These are phyloP conservation scores for Streptanthus diversifolius DNA, from an alignment of 345 rosid genomes.

Conservation along the genomic window DNA sequence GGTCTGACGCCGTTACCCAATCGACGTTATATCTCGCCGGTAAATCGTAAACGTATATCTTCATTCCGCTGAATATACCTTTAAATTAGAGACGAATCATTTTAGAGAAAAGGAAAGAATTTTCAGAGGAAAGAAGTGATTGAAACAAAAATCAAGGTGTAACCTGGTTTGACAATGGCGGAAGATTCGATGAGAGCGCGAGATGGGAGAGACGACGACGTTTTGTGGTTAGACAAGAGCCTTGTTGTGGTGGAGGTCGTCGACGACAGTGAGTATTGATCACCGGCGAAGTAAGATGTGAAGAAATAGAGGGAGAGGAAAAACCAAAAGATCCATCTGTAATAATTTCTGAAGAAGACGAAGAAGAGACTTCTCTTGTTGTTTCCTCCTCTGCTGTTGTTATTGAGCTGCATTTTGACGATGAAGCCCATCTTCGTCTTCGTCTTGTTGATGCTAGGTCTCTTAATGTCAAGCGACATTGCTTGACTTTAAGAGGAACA, in stretches of 20 bases:
- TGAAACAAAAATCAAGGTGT: background rate
- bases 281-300: conserved; percentile 53
- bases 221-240: conserved; percentile 38
- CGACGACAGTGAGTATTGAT: conserved; percentile 52
- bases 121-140: background rate
- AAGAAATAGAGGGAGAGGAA: conserved; percentile 70
- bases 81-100: background rate
- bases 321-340: conserved; percentile 84
- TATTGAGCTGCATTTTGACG: conserved; percentile 57
- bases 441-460: conserved; percentile 21
- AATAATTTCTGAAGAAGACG: conserved; percentile 50
- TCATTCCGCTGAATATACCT: conserved; percentile 57
- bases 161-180: conserved; percentile 38
- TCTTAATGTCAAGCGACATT: conserved; percentile 35
- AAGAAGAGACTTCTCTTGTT: conserved; percentile 41
- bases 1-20: conserved; percentile 63
- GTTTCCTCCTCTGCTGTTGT: conserved; percentile 32
- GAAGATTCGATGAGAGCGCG: conserved; percentile 73
- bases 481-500: background rate
- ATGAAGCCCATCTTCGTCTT: conserved; percentile 46
- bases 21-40: conserved; percentile 69
- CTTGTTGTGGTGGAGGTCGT: conserved; percentile 33
- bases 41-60: conserved; percentile 72
- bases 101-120: background rate
- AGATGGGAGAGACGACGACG: conserved; percentile 49